Evolutionary conservation across 768 basidiomycete genomes (phyloP), one percentile per base, ranked within the genome.

Genomic region (Chalciporus sphaerocephalus): DNA sequence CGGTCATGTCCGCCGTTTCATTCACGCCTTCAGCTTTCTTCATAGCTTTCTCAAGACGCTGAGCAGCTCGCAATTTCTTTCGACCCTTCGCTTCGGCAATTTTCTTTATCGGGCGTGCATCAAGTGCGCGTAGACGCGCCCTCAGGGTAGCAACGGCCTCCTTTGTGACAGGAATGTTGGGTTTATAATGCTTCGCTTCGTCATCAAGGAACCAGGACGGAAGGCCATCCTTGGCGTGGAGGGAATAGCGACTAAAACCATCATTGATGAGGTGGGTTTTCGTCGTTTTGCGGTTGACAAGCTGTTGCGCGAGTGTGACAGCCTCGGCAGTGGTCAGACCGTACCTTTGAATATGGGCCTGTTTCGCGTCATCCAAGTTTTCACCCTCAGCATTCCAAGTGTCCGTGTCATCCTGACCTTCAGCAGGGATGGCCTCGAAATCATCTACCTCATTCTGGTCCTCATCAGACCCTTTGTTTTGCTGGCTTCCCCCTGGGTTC

Each of bases 161-260:
- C 65, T 95, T 98, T 1, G 94, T 97, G 44, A 97, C 76, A n/a
- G 96, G 96, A 37, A 98, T 74, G 64, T 98, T 98, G 41, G 89
- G 69, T 63, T 92, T 94, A 77, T 95, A 96, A 62, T 87, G 76
- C 57, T 92, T 92, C 12, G 82, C 69, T 68, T 99, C 96, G 54
- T 99, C 96, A 54, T 99, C 96, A 25, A 98, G 73, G 76, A 99
- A 98, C 96, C 96, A 99, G 0, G 83, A 68, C 5, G 96, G 96
- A 10, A 98, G 79, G 13, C 75, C 91, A 40, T 98, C 96, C 67
- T 92, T 95, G 46, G 87, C 79, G 55, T 92, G 88, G 43, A 94
- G 76, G 2, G 94, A 90, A 66, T 93, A 87, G 10, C 92, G 87
- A 67, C 86, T 92, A 74, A 98, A 99, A 11, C 96, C 96, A 37